phyloP scores from a whole-genome alignment of 1,284 basidiomycete genomes.

The Wallemia mellicola region DNA sequence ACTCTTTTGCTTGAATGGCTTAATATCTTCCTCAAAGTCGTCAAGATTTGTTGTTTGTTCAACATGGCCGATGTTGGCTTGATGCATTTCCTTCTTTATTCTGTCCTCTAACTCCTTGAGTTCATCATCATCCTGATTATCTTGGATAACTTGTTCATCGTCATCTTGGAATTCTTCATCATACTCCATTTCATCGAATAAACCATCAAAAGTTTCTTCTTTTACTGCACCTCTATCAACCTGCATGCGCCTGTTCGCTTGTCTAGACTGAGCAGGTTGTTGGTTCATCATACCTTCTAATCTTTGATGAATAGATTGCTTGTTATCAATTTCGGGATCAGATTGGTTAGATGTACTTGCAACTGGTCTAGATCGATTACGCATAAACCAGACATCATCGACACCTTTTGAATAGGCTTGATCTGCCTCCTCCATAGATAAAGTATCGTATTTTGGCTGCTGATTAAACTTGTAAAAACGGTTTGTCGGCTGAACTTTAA shows the following conservation, averaged over 20 bases:
- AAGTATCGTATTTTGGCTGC: conserved; percentile 36
- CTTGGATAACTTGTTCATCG: conserved; percentile 40
- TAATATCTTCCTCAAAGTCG: background rate
- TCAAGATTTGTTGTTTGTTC: background rate
- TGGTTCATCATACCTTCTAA: conserved; percentile 2
- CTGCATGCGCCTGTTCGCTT: background rate
- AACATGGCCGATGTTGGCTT: background rate
- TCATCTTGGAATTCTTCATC: conserved; percentile 65
- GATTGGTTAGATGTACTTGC: conserved; percentile 35
- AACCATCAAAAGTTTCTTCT: background rate
- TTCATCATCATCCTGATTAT: conserved; percentile 46
- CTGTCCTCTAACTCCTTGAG: conserved; percentile 45
- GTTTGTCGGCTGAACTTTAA: conserved; percentile 56
- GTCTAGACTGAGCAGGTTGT: conserved; percentile 20
- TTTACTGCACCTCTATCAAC: background rate
- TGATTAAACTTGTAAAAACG: conserved; percentile 75
- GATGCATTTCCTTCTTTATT: background rate
- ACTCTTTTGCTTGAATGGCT: background rate
- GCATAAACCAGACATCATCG: conserved; percentile 3
- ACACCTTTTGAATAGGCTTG: conserved; percentile 16
- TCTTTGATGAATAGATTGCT: conserved; percentile 1
- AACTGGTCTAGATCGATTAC: conserved; percentile 29
- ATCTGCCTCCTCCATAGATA: conserved; percentile 37
- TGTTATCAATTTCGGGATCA: conserved; percentile 11
- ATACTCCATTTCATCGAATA: conserved; percentile 42